Evolutionary conservation across 2,329 filamentous ascomycete species (phyloP).

Genomic region (Cordyceps militaris): DNA sequence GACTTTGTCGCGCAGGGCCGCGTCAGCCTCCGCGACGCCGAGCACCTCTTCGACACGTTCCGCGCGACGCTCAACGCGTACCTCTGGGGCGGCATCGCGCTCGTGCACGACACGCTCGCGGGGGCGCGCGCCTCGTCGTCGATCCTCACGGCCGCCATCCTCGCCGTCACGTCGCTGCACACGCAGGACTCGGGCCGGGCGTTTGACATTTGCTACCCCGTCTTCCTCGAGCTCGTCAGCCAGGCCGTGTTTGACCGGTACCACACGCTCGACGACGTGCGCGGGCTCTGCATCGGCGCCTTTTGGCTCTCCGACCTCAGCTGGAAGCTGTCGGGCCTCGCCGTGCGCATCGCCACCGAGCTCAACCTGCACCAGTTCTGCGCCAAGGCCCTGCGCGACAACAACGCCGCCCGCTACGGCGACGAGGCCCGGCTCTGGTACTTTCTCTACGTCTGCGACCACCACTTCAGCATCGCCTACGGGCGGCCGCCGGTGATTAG

Average conservation of each 20-base stretch:
- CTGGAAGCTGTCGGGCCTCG: conserved; percentile 52
- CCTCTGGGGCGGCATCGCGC: conserved; percentile 27
- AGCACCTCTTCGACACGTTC: conserved; percentile 23
- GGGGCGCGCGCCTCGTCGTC: conserved; percentile 23
- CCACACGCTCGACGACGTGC: conserved; percentile 50
- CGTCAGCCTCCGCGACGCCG: conserved; percentile 22
- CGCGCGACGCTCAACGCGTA: conserved; percentile 25
- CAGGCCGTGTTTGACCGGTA: conserved; percentile 48
- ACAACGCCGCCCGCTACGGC: conserved; percentile 40
- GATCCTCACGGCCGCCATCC: conserved; percentile 25
- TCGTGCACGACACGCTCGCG: conserved; percentile 23
- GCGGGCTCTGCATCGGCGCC: conserved; percentile 54
- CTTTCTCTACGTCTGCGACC: conserved; percentile 57
- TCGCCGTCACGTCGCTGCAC: conserved; percentile 27
- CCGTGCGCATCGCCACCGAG: conserved; percentile 51
- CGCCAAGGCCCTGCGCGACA: conserved; percentile 37
- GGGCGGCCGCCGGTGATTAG: conserved; percentile 50
- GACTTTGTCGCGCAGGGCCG: conserved; percentile 26
- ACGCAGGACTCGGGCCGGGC: conserved; percentile 33
- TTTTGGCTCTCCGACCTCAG: conserved; percentile 55
- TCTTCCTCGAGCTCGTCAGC: conserved; percentile 51
- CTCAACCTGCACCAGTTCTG: conserved; percentile 49
- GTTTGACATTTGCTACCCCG: conserved; percentile 49
- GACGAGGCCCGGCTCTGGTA: conserved; percentile 56
- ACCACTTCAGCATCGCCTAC: conserved; percentile 59